phyloP scores from a whole-genome alignment of 495 filamentous ascomycete species.

The Penicillium riverlandense region DNA sequence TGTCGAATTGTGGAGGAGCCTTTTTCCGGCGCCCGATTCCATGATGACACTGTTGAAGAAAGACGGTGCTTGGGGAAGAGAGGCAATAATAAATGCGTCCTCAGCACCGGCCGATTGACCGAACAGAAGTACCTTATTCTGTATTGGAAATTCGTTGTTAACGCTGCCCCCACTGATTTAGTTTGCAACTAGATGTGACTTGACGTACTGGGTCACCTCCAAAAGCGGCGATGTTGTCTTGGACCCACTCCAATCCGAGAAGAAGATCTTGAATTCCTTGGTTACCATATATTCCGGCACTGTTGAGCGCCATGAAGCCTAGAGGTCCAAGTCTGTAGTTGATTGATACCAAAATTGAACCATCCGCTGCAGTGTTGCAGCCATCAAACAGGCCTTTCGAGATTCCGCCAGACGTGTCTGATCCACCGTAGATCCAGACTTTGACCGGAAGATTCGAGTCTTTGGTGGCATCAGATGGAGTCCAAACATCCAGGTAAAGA shows the following conservation, averaged over 20 bases:
- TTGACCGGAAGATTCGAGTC: slow-evolving; percentile 34
- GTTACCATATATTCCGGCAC: slow-evolving; percentile 21
- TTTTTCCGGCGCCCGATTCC: slow-evolving; percentile 26
- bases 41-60: slow-evolving; percentile 24
- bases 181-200: no score
- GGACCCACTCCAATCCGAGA: slow-evolving; percentile 23
- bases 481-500: slow-evolving; percentile 18
- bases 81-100: slow-evolving; percentile 21
- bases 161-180: not conserved
- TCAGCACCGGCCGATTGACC: slow-evolving; percentile 34
- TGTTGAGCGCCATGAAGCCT: slow-evolving; percentile 19
- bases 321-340: slow-evolving; percentile 32
- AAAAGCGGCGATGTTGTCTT: slow-evolving; percentile 23
- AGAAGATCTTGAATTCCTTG: slow-evolving; percentile 19
- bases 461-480: slow-evolving; percentile 22
- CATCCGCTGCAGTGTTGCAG: slow-evolving; percentile 25
- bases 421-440: slow-evolving; percentile 36
- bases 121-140: slow-evolving; percentile 29
- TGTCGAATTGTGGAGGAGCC: slow-evolving; percentile 7
- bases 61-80: slow-evolving; percentile 24
- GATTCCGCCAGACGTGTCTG: slow-evolving; percentile 10
- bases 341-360: slow-evolving; percentile 30
- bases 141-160: not conserved
- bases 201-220: slow-evolving; percentile 22
- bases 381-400: slow-evolving; percentile 29